Percentiles rank a stretch among this genome's conserved stretches.
Conservation (phyloP, 2,329 filamentous ascomycete species). For the Monosporascus ibericus region DNA sequence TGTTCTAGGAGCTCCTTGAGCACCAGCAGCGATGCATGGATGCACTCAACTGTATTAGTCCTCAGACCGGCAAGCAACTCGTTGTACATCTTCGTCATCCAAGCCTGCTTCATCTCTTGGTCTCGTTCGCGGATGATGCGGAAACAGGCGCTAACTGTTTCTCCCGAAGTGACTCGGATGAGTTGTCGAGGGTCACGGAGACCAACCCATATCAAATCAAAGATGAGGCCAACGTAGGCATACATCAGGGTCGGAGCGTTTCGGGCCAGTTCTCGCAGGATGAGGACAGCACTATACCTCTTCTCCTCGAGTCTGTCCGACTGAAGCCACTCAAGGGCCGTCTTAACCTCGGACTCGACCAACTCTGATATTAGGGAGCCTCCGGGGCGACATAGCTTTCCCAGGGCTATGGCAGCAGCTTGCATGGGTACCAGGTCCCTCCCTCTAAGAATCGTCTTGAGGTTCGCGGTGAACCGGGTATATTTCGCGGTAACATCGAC, state of each 20-base stretch:
- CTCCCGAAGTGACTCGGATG: slow-evolving; percentile 85
- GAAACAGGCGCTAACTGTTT: slow-evolving; percentile 92
- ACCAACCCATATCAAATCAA: slow-evolving; percentile 94
- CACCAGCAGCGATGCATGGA: slow-evolving; percentile 90
- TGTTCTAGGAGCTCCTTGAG: slow-evolving; percentile 89
- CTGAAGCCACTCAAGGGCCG: slow-evolving; percentile 92
- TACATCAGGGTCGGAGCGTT: slow-evolving; percentile 96
- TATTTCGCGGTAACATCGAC: slow-evolving; percentile 92
- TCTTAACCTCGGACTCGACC: slow-evolving; percentile 95
- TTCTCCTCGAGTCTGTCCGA: slow-evolving; percentile 90
- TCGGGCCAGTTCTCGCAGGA: slow-evolving; percentile 82
- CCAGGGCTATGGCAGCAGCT: slow-evolving; percentile 80
- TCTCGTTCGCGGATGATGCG: slow-evolving; percentile 93
- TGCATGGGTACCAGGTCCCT: slow-evolving; percentile 90
- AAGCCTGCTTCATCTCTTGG: slow-evolving; percentile 75
- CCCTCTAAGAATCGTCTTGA: slow-evolving; percentile 80
- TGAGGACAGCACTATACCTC: slow-evolving; percentile 85
- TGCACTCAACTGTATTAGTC: slow-evolving; percentile 74
- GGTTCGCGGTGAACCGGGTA: slow-evolving; percentile 85
- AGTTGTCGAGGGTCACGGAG: slow-evolving; percentile 83
- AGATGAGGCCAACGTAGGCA: slow-evolving; percentile 87
- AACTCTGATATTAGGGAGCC: slow-evolving; percentile 91
- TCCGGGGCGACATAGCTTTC: slow-evolving; percentile 84
- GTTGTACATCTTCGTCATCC: slow-evolving; percentile 86
- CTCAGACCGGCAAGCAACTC: slow-evolving; percentile 77